Base-by-base conservation (phyloP, 257 asterid genomes). In the Oldenlandia corymbosa region DNA sequence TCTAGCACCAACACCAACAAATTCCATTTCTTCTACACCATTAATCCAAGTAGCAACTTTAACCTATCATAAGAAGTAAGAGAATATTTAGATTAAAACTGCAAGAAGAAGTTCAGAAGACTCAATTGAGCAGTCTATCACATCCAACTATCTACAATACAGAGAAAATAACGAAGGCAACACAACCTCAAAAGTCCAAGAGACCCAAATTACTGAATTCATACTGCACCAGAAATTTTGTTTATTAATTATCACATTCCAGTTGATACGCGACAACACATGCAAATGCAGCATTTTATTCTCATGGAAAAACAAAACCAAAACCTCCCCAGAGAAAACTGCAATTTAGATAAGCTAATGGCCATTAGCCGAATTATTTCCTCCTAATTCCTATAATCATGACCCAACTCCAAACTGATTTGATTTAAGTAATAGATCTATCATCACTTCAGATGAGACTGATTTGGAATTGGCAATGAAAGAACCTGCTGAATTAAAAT, bases 1-100 rank as follows among this genome's bases (percentile, higher is more conserved):
- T 68, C 99, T 83, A 18, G 99, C 99, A 58, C 99, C 97, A 23
- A 93, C 86, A 36, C 99, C 99, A 47, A 93, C 97, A 84, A 90
- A 93, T 77, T 87, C 91, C 58, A 66, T 79, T 73, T 75, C 76
- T 83, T 93, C 97, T 69, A 54, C 53, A 41, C 88, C 92, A 69
- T 83, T 77, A 60, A 90, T 77, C 99, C 95, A 93, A 34, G 83
- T 80, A 2, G 96, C 90, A 63, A 93, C 85, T 87, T 93, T 93
- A 34, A 93, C 97, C 99, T 93, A 76, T 62, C 51, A 68, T 68
- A 71, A 66, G 26, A 48, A 67, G 62, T 30, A 42, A 72, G 57
- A 26, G 32, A 56, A 55, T 27, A 68, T 32, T 67, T 47, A 68
- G 28, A 18, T 12, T 9, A 56, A 34, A 57, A n/a, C 5, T 10